Evolutionary conservation across 2,329 filamentous ascomycete species (phyloP), one percentile per base, ranked within the genome.

Genomic region (Claviceps sp.): DNA sequence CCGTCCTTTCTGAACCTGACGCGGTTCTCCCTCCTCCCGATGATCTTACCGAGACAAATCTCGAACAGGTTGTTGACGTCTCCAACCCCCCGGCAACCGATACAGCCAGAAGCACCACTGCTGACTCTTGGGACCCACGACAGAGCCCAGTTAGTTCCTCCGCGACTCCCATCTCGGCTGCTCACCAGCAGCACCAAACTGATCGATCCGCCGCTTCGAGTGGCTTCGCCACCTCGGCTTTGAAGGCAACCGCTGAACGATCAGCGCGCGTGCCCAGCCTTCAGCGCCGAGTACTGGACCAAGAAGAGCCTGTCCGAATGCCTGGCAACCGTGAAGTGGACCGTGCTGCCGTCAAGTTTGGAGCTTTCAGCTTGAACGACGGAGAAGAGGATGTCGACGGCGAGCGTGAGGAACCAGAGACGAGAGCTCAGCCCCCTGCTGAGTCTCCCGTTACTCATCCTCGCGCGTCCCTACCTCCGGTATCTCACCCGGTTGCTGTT

Each of bases 251-350:
- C 14, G 60, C 79, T 54, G 71, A 82, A 62, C 67, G 78, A 56
- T 72, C 79, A 24, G 73, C 75, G 55, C 86, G 91, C 55, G 83
- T 82, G 51, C 80, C 88, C 19, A 90, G 84, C 70, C 89, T 86
- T 68, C 86, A 94, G 67, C 83, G 91, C 58, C 86, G 89, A 62
- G 78, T 96, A 51, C 76, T 95, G 62, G 90, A 97, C 61, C 93
- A 98, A 66, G 90, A 95, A 68, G 93, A 98, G 72, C 89, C 93
- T 54, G 93, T 98, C 42, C 89, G 95, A 58, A 96, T 98, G 91
- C 93, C 93, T 46, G 89, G 88, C 55, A 95, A 96, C 73, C 89
- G 93, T 59, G 90, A 93, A 50, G 86, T 98, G 30, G 91, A 97
- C 66, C 84, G 89, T 61, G 82, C 91, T 58, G 87, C 90, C 48